Evolutionary conservation across 305 asterid genomes (phyloP).

Genomic region (Fraxinus albicans): DNA sequence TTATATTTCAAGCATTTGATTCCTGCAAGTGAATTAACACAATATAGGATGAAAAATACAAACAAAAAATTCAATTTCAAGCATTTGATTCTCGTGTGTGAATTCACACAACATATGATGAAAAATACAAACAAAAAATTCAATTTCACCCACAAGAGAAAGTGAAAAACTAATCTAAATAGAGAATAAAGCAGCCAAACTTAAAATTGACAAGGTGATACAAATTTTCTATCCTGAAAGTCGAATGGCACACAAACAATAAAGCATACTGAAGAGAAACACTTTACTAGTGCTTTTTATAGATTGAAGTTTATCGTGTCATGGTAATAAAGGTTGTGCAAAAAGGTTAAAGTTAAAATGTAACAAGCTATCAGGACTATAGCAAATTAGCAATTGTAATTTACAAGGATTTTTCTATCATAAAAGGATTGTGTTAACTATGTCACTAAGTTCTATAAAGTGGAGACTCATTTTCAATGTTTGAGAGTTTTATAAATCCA

Average conservation of each 20-base stretch:
- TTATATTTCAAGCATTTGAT: background rate
- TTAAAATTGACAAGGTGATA: too few species aligned
- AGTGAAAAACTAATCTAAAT: background rate
- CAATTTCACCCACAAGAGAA: background rate
- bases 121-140: too few species aligned
- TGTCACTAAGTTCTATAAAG: background rate
- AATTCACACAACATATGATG: background rate
- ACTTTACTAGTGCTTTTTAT: background rate
- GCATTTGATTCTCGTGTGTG: background rate
- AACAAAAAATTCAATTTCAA: background rate
- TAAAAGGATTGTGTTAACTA: background rate
- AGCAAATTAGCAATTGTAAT: background rate
- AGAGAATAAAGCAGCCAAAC: background rate
- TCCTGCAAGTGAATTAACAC: background rate
- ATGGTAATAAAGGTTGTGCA: background rate
- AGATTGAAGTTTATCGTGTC: background rate
- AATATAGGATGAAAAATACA: background rate
- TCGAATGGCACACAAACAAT: background rate
- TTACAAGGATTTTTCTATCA: background rate
- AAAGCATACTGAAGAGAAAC: background rate
- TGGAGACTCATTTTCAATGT: background rate
- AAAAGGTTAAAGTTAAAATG: background rate
- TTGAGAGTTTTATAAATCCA: background rate
- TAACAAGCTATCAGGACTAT: background rate
- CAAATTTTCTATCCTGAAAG: too few species aligned